Conservation (phyloP, 164 flowering plant species). For the Cinnamomum micranthum region DNA sequence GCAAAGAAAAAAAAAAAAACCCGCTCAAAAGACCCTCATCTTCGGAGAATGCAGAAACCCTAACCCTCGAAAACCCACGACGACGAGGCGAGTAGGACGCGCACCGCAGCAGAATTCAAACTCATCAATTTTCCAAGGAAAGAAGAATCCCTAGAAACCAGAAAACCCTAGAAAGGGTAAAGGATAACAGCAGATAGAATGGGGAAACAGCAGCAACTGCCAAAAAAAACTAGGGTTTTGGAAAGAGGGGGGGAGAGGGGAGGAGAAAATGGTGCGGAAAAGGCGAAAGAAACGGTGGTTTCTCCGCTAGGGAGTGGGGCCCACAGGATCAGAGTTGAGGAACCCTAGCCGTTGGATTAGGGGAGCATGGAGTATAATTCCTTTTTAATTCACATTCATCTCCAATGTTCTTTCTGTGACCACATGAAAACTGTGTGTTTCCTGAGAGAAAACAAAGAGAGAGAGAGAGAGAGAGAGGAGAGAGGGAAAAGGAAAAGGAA, state of each 20-base stretch:
- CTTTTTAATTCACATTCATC: not conserved
- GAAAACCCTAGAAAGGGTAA: too few relatives aligned
- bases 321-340: slow-evolving; percentile 16
- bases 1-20: not conserved
- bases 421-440: not conserved
- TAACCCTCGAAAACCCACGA: not conserved
- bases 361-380: not conserved
- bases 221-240: slow-evolving; percentile 30
- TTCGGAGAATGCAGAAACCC: not conserved
- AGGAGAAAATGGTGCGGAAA: slow-evolving; percentile 2
- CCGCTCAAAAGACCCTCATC: slow-evolving; percentile 44
- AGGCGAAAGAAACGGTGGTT: not conserved
- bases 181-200: not conserved
- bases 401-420: slow-evolving; percentile 1
- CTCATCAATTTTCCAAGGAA: slow-evolving; percentile 9
- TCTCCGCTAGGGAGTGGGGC: slow-evolving; percentile 6
- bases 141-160: not conserved
- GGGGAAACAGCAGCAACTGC: not conserved
- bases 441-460: not conserved
- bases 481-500: not conserved
- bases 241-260: not conserved
- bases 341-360: slow-evolving; percentile 40
- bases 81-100: slow-evolving; percentile 4
- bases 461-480: not conserved
- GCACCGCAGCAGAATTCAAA: slow-evolving; percentile 9